These are phyloP conservation scores for Corchorus olitorius DNA, from an alignment of 345 rosid genomes.

Conservation along the genomic window DNA sequence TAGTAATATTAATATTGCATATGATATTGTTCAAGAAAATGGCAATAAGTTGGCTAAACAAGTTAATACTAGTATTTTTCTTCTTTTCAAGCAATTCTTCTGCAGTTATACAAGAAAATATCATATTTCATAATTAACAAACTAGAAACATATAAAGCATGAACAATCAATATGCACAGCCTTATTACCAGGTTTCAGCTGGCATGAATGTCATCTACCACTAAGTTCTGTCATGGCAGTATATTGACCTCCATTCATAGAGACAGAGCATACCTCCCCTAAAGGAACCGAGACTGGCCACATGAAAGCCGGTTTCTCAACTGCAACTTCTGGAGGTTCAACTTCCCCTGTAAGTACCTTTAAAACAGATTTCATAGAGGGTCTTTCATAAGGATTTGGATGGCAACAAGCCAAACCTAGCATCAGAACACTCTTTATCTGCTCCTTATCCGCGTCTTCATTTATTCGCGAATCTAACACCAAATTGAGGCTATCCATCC, in stretches of 20 bases:
- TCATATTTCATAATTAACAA: background rate
- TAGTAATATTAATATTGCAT: background rate
- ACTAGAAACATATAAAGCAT: background rate
- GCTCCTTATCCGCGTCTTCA: constrained; percentile 35
- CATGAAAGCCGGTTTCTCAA: constrained; percentile 63
- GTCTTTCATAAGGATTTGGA: constrained; percentile 68
- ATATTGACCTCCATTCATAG: constrained; percentile 35
- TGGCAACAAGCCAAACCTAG: constrained; percentile 79
- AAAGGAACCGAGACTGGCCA: constrained; percentile 73
- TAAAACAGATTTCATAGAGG: constrained; percentile 54
- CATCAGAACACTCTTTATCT: constrained; percentile 42
- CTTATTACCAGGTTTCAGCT: background rate
- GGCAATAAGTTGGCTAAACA: background rate
- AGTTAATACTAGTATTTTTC: background rate
- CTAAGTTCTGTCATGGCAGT: constrained; percentile 36
- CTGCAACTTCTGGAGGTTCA: constrained; percentile 45
- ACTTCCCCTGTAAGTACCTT: constrained; percentile 67
- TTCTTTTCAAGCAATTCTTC: background rate
- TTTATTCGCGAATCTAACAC: constrained; percentile 59
- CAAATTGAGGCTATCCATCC: constrained; percentile 38
- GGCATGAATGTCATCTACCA: constrained; percentile 37
- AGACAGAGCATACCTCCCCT: constrained; percentile 33
- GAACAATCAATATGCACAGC: background rate
- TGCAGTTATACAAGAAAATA: too few species aligned
- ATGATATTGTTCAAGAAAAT: background rate